A percentile compares a stretch with the other conserved stretches of the same genome.
phyloP scores from a whole-genome alignment of 306 rosid genomes.

The Trifolium repens region DNA sequence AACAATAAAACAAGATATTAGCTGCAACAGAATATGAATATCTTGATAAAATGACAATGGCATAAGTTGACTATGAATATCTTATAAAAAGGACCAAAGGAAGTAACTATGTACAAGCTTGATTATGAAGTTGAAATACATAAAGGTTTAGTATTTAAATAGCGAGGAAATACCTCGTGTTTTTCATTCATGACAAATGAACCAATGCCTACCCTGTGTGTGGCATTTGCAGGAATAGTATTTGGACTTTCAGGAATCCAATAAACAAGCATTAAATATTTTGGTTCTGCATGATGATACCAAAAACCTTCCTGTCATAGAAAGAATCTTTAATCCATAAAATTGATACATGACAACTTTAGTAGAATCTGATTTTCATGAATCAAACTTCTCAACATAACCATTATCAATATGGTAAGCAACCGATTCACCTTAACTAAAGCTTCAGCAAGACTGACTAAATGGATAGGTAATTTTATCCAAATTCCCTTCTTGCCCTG shows the following conservation, averaged over 20 bases:
- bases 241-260: constrained; percentile 69
- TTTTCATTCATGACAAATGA: constrained; percentile 73
- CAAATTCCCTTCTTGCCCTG: constrained; percentile 84
- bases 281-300: constrained; percentile 92
- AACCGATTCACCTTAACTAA: constrained; percentile 63
- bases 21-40: background rate
- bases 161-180: constrained; percentile 61
- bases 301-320: constrained; percentile 64
- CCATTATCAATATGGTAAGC: background rate
- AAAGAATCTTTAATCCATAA: constrained; percentile 18
- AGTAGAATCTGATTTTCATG: constrained; percentile 11
- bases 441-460: constrained; percentile 67
- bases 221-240: constrained; percentile 79
- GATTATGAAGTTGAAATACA: background rate
- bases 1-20: constrained; percentile 3
- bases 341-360: background rate
- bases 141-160: constrained; percentile 4
- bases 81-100: no score
- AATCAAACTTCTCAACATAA: constrained; percentile 15
- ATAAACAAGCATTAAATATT: constrained; percentile 74
- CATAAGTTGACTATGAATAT: no score
- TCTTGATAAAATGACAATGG: background rate
- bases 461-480: constrained; percentile 76
- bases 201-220: constrained; percentile 76
- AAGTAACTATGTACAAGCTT: no score